Conservation (phyloP, 2,329 filamentous ascomycete genomes). For the Shiraia bambusicola region DNA sequence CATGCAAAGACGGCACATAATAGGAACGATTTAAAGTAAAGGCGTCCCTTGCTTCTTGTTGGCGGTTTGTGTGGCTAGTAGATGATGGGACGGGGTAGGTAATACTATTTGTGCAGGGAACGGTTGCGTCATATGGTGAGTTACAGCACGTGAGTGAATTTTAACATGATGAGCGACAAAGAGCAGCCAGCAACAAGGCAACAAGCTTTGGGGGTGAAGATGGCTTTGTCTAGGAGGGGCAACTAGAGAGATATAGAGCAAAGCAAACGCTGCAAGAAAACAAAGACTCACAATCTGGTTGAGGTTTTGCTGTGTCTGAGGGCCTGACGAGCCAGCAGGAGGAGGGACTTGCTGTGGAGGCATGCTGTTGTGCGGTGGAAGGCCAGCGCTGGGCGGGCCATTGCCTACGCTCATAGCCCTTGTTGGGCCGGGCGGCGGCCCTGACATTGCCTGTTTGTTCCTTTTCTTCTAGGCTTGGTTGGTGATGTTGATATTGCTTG, state of each 20-base stretch:
- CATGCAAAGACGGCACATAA: background rate
- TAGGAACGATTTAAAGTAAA: too few relatives aligned
- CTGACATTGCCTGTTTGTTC: conserved; percentile 35
- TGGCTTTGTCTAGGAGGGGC: background rate
- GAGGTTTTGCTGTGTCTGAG: conserved; percentile 81
- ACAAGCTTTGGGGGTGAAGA: background rate
- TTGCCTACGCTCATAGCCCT: conserved; percentile 46
- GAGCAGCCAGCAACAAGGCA: background rate
- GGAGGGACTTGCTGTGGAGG: conserved; percentile 53
- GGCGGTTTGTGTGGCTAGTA: too few relatives aligned
- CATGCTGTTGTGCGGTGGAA: conserved; percentile 47
- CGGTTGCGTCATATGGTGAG: too few relatives aligned
- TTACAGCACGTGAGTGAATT: too few relatives aligned
- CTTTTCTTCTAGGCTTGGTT: conserved; percentile 20
- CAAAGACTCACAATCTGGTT: conserved; percentile 83
- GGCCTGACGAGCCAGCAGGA: conserved; percentile 49
- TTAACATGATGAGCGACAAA: background rate
- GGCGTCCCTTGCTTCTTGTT: too few relatives aligned
- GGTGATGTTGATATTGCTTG: conserved; percentile 12
- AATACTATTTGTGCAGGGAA: too few relatives aligned
- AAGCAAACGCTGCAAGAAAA: background rate
- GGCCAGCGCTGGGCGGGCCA: conserved; percentile 45
- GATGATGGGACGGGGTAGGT: too few relatives aligned
- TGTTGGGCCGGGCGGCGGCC: conserved; percentile 38
- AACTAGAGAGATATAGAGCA: background rate